These are phyloP conservation scores for Mucor indicus DNA, from an alignment of 371 early-diverging fungal genomes.

Conservation along the genomic window DNA sequence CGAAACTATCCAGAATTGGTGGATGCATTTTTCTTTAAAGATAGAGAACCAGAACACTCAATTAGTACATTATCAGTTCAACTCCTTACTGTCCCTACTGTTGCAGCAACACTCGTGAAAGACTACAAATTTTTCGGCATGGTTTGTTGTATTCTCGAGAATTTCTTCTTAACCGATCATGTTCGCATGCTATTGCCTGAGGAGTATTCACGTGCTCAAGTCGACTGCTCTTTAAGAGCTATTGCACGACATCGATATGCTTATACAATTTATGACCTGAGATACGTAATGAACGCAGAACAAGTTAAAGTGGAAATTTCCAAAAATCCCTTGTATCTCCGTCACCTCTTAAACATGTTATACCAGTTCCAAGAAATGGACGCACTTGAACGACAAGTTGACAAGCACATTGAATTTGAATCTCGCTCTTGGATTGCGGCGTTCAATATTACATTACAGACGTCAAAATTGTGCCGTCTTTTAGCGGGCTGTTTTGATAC, in stretches of 20 bases:
- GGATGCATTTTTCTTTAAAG: slow-evolving; percentile 74
- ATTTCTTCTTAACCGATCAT: slow-evolving; percentile 67
- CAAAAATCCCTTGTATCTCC: slow-evolving; percentile 60
- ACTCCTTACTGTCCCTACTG: slow-evolving; percentile 89
- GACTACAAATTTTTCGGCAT: slow-evolving; percentile 75
- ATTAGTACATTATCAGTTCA: slow-evolving; percentile 89
- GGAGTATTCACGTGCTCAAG: slow-evolving; percentile 43
- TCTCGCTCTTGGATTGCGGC: slow-evolving; percentile 85
- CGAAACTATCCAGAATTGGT: slow-evolving; percentile 77
- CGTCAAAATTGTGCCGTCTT: slow-evolving; percentile 73
- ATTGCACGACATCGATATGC: slow-evolving; percentile 80
- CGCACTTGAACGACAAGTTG: slow-evolving; percentile 69
- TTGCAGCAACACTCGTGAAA: slow-evolving; percentile 77
- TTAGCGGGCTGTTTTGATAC: slow-evolving; percentile 72
- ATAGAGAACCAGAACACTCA: slow-evolving; percentile 87
- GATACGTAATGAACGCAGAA: slow-evolving; percentile 71
- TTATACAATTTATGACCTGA: slow-evolving; percentile 82
- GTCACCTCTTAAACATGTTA: slow-evolving; percentile 76
- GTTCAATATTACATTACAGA: slow-evolving; percentile 82
- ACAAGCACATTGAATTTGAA: slow-evolving; percentile 89
- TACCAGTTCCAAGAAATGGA: slow-evolving; percentile 93
- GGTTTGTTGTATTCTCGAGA: slow-evolving; percentile 63
- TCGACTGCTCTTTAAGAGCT: slow-evolving; percentile 72
- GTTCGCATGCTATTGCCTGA: slow-evolving; percentile 35
- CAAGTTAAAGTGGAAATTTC: slow-evolving; percentile 54